Evolutionary conservation across 164 flowering plant species (phyloP).

Genomic region (Cinnamomum micranthum): DNA sequence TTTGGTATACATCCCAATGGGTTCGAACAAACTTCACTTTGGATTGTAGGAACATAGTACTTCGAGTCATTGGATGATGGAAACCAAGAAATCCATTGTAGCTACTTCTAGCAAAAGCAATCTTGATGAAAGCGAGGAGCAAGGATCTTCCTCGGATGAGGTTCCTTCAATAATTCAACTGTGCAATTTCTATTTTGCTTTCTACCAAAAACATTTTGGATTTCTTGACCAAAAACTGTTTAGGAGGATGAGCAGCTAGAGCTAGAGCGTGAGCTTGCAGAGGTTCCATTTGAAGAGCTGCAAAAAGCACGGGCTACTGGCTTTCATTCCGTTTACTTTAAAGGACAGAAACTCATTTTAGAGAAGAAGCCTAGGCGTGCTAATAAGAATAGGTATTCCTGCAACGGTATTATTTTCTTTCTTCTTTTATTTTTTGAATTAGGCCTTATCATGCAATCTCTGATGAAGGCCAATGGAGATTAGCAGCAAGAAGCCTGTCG

Average conservation of each 20-base stretch:
- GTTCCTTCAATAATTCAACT: conserved; percentile 19
- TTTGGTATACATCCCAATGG: background rate
- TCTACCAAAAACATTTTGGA: background rate
- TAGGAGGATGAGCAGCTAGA: conserved; percentile 35
- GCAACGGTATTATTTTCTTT: background rate
- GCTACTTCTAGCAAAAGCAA: conserved; percentile 30
- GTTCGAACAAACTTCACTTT: background rate
- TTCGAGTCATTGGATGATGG: conserved; percentile 3
- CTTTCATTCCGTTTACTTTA: conserved; percentile 22
- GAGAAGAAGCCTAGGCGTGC: conserved; percentile 47
- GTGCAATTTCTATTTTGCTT: background rate
- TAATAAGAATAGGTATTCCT: conserved; percentile 65
- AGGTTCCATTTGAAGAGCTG: conserved; percentile 69
- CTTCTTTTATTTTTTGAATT: background rate
- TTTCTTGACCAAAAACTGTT: background rate
- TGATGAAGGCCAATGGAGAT: conserved; percentile 75
- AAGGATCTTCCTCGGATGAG: conserved; percentile 34
- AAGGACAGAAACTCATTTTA: conserved; percentile 19
- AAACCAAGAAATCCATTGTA: conserved; percentile 18
- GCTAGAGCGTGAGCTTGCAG: conserved; percentile 62
- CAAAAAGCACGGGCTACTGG: conserved; percentile 71
- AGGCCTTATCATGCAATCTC: conserved; percentile 6
- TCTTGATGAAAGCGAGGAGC: conserved; percentile 31
- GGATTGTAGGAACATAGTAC: background rate
- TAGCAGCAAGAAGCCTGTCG: conserved; percentile 75